phyloP scores from a whole-genome alignment of 176 grass and related monocot genomes.

The Zea mays region DNA sequence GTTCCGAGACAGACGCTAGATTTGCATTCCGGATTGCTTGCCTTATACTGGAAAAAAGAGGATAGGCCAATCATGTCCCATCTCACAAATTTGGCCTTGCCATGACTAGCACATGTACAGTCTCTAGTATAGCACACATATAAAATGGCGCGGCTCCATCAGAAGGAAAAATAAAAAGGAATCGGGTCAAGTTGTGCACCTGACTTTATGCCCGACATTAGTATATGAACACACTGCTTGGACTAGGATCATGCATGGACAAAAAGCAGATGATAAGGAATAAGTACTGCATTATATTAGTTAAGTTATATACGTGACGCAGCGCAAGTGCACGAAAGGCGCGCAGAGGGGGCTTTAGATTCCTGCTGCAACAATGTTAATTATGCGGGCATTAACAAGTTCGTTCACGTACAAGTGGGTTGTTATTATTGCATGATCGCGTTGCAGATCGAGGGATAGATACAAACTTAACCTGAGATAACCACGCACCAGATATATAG shows the following conservation, averaged over 20 bases:
- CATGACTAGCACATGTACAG: conserved; percentile 5
- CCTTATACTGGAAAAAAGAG: conserved; percentile 38
- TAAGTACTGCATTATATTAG: too few species aligned
- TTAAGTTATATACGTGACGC: too few species aligned
- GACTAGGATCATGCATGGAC: conserved; percentile 31
- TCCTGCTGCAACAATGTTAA: conserved; percentile 33
- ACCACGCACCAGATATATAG: conserved; percentile 43
- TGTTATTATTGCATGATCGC: conserved; percentile 5
- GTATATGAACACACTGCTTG: not conserved
- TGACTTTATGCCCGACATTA: conserved; percentile 45
- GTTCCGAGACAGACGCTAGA: conserved; percentile 39
- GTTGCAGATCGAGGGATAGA: not conserved
- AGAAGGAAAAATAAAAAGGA: not conserved
- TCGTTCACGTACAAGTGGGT: conserved; percentile 31
- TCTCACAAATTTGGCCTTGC: conserved; percentile 40
- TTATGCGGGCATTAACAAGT: conserved; percentile 34
- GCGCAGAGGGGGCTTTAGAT: conserved; percentile 26
- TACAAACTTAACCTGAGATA: conserved; percentile 38
- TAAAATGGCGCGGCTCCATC: conserved; percentile 25
- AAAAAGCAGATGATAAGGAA: conserved; percentile 45
- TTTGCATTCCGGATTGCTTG: conserved; percentile 42
- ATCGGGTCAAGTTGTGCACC: conserved; percentile 39
- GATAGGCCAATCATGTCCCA: conserved; percentile 41
- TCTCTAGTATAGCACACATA: not conserved
- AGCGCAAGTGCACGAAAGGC: conserved; percentile 32